A percentile compares a stretch with the other conserved stretches of the same genome.
These are phyloP conservation scores for Scheffersomyces segobiensis DNA, from an alignment of 1,139 yeast species.

Conservation along the genomic window DNA sequence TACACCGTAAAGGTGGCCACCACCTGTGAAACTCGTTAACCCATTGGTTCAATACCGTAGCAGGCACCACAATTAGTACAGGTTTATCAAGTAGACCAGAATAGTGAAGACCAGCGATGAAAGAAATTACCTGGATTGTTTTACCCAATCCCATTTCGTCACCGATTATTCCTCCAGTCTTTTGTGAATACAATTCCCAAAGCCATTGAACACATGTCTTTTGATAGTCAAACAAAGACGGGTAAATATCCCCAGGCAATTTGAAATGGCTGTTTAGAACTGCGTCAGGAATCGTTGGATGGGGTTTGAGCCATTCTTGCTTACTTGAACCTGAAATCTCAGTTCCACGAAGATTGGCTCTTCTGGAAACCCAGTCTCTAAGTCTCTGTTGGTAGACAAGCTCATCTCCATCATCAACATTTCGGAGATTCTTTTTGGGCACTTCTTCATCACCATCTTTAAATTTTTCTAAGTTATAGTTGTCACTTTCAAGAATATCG, in stretches of 20 bases:
- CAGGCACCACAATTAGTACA: slow-evolving; percentile 87
- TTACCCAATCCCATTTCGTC: slow-evolving; percentile 99
- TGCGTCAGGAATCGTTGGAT: slow-evolving; percentile 78
- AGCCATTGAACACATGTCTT: slow-evolving; percentile 85
- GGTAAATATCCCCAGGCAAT: slow-evolving; percentile 89
- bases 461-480: neutral
- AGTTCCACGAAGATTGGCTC: slow-evolving; percentile 34
- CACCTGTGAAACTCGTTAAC: slow-evolving; percentile 91
- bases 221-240: slow-evolving; percentile 87
- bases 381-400: slow-evolving; percentile 58
- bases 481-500: neutral
- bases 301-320: slow-evolving; percentile 72
- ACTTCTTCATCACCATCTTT: slow-evolving; percentile 1
- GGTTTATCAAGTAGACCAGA: slow-evolving; percentile 77
- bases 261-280: slow-evolving; percentile 64
- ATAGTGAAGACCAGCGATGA: slow-evolving; percentile 86
- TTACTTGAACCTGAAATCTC: slow-evolving; percentile 9
- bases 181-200: slow-evolving; percentile 82
- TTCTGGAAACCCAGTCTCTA: slow-evolving; percentile 53
- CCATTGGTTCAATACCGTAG: slow-evolving; percentile 96
- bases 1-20: slow-evolving; percentile 96
- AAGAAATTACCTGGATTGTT: slow-evolving; percentile 88
- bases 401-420: slow-evolving; percentile 82
- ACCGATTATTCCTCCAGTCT: slow-evolving; percentile 92
- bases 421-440: slow-evolving; percentile 20